Percentiles rank a stretch among this genome's conserved stretches.
These are phyloP conservation scores for Spizellomyces sp. DNA, from an alignment of 192 early-diverging fungal genomes.

Conservation along the genomic window DNA sequence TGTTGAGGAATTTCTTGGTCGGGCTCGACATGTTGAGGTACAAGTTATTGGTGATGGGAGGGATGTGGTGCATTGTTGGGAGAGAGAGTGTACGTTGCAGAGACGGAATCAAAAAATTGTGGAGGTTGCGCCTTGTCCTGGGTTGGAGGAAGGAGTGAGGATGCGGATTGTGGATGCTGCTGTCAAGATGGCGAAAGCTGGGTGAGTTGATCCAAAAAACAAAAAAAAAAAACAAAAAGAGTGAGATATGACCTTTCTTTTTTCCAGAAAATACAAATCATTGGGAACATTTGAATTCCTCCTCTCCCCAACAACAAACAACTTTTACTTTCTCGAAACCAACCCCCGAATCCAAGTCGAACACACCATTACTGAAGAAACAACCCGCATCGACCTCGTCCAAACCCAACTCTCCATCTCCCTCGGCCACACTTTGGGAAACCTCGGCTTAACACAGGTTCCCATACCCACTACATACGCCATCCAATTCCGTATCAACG, in stretches of 20 bases:
- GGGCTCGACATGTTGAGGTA: conserved; percentile 91
- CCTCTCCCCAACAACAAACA: conserved; percentile 74
- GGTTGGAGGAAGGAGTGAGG: conserved; percentile 31
- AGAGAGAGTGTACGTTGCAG: conserved; percentile 94
- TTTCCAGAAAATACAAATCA: conserved; percentile 70
- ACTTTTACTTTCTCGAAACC: conserved; percentile 94
- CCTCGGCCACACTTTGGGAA: conserved; percentile 68
- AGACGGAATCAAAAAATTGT: conserved; percentile 94
- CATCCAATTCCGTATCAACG: conserved; percentile 92
- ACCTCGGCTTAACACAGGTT: conserved; percentile 71
- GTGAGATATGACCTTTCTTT: conserved; percentile 45
- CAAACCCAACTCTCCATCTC: conserved; percentile 93
- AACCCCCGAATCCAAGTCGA: conserved; percentile 96
- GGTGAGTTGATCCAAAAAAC: too few relatives aligned
- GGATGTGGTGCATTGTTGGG: conserved; percentile 56
- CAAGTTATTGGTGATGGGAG: conserved; percentile 87
- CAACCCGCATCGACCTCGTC: conserved; percentile 86
- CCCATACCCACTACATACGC: conserved; percentile 81
- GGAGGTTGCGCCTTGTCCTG: conserved; percentile 82
- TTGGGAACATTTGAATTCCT: conserved; percentile 94
- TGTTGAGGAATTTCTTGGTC: conserved; percentile 87
- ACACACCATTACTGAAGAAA: conserved; percentile 98
- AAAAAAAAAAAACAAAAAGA: conserved; percentile 81
- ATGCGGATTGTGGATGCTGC: conserved; percentile 47
- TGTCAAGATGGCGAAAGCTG: conserved; percentile 59